Base-by-base conservation (phyloP, 2,329 filamentous ascomycete species). In the Cyphellophora attinorum region DNA sequence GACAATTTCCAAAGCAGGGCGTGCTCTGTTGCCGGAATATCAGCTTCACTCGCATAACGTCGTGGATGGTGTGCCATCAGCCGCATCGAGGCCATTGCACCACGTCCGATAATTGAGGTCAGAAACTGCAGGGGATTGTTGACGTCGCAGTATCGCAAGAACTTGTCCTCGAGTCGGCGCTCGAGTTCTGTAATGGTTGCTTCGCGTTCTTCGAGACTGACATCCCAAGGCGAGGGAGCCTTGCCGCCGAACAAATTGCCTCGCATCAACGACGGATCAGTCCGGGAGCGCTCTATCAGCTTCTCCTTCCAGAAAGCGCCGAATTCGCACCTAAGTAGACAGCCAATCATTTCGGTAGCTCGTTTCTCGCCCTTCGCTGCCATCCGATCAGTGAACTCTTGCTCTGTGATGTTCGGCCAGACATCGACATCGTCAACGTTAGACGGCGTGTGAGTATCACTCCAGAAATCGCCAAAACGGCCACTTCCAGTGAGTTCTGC, bases 261-360 rank as follows among this genome's bases (percentile, higher is more conserved):
- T 12, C 12, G 8, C 12, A 19, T 17, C 29, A 31, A 15, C 3
- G 19, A 11, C 6, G 4, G 15, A 5, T 19, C 29, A 13, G 5
- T 6, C 18, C 3, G 34, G 21, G 34, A 31, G 17, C 39, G 42
- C 27, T 41, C 14, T 11, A 14, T 11, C 14, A 37, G 23, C 34
- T 44, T 46, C 21, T 46, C 37, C 33, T 37, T 37, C 71, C 64
- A 10, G 64, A 53, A 34, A 78, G 75, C 2, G 67, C 72, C 6
- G 69, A 70, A 41, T 77, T 74, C 29, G 69, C 72, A 2, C 70
- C 75, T 48, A 76, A 73, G 39, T 75, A 72, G 48, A 78, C 76
- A 4, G 68, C 72, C 3, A 72, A 67, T 42, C 76, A 61, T 8
- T 27, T 77, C 73, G 0, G 72, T 74, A 19, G 60, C 61, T 66